Evolutionary conservation across 768 basidiomycete species (phyloP), one percentile per base, ranked within the genome.

Genomic region (Imleria badia): DNA sequence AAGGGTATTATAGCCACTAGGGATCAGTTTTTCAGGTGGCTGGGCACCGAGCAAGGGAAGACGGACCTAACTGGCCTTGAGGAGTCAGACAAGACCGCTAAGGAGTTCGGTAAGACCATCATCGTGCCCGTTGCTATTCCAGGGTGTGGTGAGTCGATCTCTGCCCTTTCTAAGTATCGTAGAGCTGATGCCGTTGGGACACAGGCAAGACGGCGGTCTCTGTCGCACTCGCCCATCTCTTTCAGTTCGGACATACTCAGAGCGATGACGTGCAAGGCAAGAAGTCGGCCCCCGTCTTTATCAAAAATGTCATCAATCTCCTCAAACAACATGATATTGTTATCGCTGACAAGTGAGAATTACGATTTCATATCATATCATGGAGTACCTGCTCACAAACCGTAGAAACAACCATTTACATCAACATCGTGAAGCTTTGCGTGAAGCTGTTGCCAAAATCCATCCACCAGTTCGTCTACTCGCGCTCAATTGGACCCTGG

Each of bases 121-220:
- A 85, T 99, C 50, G 78, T 94, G 0, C 94, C 96, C 0, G 73
- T 98, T 19, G 96, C 93, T 9, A 80, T 98, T 40, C 96, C 96
- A 33, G 96, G 96, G 14, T 94, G 90, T 67, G 96, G 95, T 91
- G 59, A 56, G 91, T 19, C 47, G 5, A 45, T 49, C 5, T 34
- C 15, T 6, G 20, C 5, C 39, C 31, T 33, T 40, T 44, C 40
- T 14, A 8, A 6, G 12, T 36, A 1, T 49, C 9, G 12, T 33
- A 19, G 9, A 8, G 36, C 40, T 58, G 9, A 48, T 30, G 6
- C 6, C 7, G 4, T 12, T 4, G n/a, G 26, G 19, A 34, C 19
- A 2, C 61, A 93, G 93, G 94, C 29, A 98, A 98, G 76, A 98
- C 95, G 0, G 73, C 89, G 0, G 78, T 98, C 13, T 79, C 90